Percentiles rank a stretch among this genome's conserved stretches.
These are phyloP conservation scores for Penicillium verhagenii DNA, from an alignment of 495 filamentous ascomycete genomes.

Conservation along the genomic window DNA sequence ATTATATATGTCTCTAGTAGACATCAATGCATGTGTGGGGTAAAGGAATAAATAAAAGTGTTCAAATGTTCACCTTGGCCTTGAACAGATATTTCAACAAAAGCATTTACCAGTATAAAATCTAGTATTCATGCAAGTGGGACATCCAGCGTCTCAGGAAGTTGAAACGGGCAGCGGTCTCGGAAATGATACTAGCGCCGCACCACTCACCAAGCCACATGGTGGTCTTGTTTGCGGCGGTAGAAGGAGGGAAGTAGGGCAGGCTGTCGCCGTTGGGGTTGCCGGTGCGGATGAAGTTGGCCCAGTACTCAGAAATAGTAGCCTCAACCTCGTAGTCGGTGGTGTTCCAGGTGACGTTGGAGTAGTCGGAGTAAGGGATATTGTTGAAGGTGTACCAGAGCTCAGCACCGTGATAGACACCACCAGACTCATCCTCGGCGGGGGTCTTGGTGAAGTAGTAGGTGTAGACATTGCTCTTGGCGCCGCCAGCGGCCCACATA, in stretches of 20 bases:
- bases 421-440: constrained; percentile 5
- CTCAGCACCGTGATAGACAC: constrained; percentile 18
- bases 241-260: not conserved
- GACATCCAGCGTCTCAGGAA: too few relatives aligned
- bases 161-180: too few relatives aligned
- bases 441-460: constrained; percentile 17
- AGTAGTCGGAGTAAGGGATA: constrained; percentile 22
- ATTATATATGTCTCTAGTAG: too few relatives aligned
- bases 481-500: constrained; percentile 12
- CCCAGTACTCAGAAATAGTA: not conserved
- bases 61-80: too few relatives aligned
- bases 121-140: too few relatives aligned
- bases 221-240: not conserved
- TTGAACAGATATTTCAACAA: too few relatives aligned
- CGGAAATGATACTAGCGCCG: not conserved
- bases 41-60: too few relatives aligned
- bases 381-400: constrained; percentile 21
- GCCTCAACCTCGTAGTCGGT: not conserved
- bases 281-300: constrained; percentile 1
- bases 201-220: constrained; percentile 1
- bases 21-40: too few relatives aligned
- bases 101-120: too few relatives aligned
- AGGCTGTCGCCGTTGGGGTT: not conserved
- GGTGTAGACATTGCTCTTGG: constrained; percentile 15
- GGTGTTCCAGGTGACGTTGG: constrained; percentile 12